These are phyloP conservation scores for Candida cerambycidarum DNA, from an alignment of 805 yeast genomes.

Conservation along the genomic window DNA sequence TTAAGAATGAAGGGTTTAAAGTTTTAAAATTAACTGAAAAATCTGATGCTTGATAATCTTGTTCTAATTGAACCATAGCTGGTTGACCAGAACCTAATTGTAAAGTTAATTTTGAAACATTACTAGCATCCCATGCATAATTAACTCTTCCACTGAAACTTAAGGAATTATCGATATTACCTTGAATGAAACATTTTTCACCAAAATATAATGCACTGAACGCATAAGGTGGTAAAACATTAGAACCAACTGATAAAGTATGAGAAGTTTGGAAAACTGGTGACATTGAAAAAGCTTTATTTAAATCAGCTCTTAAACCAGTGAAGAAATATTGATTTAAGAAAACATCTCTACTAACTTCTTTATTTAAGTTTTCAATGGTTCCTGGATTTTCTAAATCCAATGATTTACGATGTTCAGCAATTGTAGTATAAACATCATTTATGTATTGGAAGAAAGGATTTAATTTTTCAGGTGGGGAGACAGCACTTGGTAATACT, in stretches of 20 bases:
- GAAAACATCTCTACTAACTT: conserved; percentile 91
- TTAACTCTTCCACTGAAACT: conserved; percentile 86
- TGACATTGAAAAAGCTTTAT: conserved; percentile 84
- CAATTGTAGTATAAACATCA: conserved; percentile 68
- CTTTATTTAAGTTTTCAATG: conserved; percentile 88
- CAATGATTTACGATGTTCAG: conserved; percentile 76
- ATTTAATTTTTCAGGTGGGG: conserved; percentile 60
- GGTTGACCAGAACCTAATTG: conserved; percentile 90
- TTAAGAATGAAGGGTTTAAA: conserved; percentile 79
- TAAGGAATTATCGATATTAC: conserved; percentile 83
- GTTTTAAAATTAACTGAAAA: conserved; percentile 87
- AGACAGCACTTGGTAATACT: conserved; percentile 57
- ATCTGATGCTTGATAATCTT: conserved; percentile 89
- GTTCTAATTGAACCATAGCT: conserved; percentile 92
- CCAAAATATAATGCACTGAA: conserved; percentile 87
- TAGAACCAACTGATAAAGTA: conserved; percentile 85
- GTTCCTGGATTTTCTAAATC: conserved; percentile 92
- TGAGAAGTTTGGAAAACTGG: conserved; percentile 98
- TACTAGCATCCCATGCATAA: conserved; percentile 82
- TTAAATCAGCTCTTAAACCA: conserved; percentile 94
- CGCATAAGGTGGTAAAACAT: conserved; percentile 84
- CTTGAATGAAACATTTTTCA: conserved; percentile 84
- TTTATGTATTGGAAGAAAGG: conserved; percentile 79
- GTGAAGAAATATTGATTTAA: conserved; percentile 87
- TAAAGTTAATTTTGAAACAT: conserved; percentile 78